Percentiles rank a stretch among this genome's conserved stretches.
Conservation (phyloP, 2,329 filamentous ascomycete species). For the Sporothrix brasiliensis region DNA sequence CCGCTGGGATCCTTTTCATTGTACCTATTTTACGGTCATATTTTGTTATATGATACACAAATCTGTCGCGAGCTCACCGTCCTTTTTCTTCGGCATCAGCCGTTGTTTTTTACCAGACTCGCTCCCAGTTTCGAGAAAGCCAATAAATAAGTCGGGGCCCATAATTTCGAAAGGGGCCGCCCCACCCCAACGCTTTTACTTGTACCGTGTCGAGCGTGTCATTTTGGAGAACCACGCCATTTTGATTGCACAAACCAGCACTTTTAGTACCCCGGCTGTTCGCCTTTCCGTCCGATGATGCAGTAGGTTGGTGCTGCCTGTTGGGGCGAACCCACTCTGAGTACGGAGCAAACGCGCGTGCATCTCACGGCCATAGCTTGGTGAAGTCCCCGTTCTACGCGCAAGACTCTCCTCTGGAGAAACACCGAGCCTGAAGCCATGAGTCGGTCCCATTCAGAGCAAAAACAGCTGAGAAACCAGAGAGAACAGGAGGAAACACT, state of each 20-base stretch:
- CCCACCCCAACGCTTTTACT: slow-evolving; percentile 27
- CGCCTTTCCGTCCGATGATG: slow-evolving; percentile 30
- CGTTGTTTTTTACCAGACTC: neutral
- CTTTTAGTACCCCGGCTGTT: slow-evolving; percentile 27
- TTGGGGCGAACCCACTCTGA: slow-evolving; percentile 16
- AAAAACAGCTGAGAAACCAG: slow-evolving; percentile 27
- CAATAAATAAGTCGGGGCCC: no score
- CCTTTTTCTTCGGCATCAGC: slow-evolving; percentile 3
- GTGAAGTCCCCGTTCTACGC: slow-evolving; percentile 3
- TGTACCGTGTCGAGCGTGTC: neutral
- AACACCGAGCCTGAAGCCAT: neutral
- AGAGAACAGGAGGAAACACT: neutral
- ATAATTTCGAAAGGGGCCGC: slow-evolving; percentile 19
- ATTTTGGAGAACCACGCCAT: slow-evolving; percentile 34
- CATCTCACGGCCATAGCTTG: neutral
- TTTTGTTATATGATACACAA: slow-evolving; percentile 9
- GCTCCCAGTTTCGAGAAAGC: slow-evolving; percentile 4
- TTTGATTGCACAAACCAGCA: neutral
- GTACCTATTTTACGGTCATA: slow-evolving; percentile 12
- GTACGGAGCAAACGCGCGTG: slow-evolving; percentile 11
- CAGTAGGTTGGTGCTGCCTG: slow-evolving; percentile 28
- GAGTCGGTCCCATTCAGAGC: slow-evolving; percentile 12
- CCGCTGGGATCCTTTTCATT: neutral
- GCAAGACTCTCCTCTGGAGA: neutral
- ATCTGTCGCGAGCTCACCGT: slow-evolving; percentile 14